Evolutionary conservation across 345 rosid genomes (phyloP).

Genomic region (Lepidium africanum): DNA sequence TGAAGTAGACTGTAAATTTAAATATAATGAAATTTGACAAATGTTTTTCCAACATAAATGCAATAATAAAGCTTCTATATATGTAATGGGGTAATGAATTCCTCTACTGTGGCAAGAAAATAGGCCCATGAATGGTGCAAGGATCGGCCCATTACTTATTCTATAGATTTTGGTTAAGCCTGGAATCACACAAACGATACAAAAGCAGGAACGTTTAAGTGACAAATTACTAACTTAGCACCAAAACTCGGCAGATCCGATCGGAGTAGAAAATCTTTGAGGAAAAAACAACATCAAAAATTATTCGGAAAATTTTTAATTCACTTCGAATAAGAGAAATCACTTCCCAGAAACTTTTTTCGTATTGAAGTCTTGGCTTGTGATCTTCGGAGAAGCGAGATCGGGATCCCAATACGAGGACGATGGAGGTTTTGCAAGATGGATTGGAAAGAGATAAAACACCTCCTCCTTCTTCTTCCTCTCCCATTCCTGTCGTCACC

Average conservation of each 20-base stretch:
- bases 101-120: neutral
- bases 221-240: conserved; percentile 23
- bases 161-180: neutral
- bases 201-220: conserved; percentile 36
- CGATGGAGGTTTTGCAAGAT: conserved; percentile 63
- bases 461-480: conserved; percentile 45
- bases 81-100: neutral
- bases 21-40: too few relatives aligned
- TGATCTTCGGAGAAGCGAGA: conserved; percentile 8
- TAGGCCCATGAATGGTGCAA: neutral
- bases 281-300: neutral
- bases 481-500: conserved; percentile 69
- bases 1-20: too few relatives aligned
- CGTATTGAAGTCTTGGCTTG: conserved; percentile 12
- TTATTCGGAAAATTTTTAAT: neutral
- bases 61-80: too few relatives aligned
- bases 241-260: conserved; percentile 23
- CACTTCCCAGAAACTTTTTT: conserved; percentile 8
- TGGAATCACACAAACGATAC: neutral
- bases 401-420: conserved; percentile 21
- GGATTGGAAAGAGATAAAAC: conserved; percentile 76
- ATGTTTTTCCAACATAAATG: too few relatives aligned
- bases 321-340: neutral
- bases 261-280: neutral
- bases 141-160: neutral